Percentiles rank a stretch among this genome's conserved stretches.
These are phyloP conservation scores for Stipa capillata DNA, from an alignment of 176 grass and related monocot species.

Conservation along the genomic window DNA sequence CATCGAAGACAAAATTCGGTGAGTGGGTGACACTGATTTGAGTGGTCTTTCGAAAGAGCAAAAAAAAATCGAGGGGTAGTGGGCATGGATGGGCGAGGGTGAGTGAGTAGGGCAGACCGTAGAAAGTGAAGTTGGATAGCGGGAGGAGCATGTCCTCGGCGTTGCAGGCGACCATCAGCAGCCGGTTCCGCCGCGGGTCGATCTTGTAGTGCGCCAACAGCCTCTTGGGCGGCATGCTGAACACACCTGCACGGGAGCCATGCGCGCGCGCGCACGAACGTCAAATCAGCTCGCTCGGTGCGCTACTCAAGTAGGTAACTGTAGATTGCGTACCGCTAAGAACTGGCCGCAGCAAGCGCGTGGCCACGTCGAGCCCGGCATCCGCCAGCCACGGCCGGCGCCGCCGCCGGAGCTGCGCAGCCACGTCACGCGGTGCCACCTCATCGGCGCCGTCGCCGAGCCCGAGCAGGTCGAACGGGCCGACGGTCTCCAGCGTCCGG, in stretches of 20 bases:
- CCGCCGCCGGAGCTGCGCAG: neutral
- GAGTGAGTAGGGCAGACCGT: slow-evolving; percentile 33
- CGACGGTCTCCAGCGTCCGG: slow-evolving; percentile 56
- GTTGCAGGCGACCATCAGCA: slow-evolving; percentile 79
- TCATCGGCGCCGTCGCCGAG: neutral
- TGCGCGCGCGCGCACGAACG: no score
- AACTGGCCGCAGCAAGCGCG: slow-evolving; percentile 52
- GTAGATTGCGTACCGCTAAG: slow-evolving; percentile 34
- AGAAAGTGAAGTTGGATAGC: slow-evolving; percentile 87
- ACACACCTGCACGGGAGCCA: slow-evolving; percentile 82
- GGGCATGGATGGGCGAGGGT: neutral
- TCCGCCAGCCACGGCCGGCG: slow-evolving; percentile 25
- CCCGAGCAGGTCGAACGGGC: slow-evolving; percentile 46
- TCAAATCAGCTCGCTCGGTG: no score
- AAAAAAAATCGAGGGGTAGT: no score
- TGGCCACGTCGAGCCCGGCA: slow-evolving; percentile 46
- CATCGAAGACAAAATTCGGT: no score
- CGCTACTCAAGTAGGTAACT: neutral
- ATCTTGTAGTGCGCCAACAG: slow-evolving; percentile 92
- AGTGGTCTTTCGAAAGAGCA: no score
- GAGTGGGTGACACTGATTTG: neutral
- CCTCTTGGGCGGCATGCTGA: slow-evolving; percentile 70
- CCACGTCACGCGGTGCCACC: neutral
- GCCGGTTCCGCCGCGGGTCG: slow-evolving; percentile 45
- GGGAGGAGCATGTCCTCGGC: slow-evolving; percentile 94